A percentile compares a stretch with the other conserved stretches of the same genome.
phyloP scores from a whole-genome alignment of 2,329 filamentous ascomycete species.

The Diaporthe destruens region DNA sequence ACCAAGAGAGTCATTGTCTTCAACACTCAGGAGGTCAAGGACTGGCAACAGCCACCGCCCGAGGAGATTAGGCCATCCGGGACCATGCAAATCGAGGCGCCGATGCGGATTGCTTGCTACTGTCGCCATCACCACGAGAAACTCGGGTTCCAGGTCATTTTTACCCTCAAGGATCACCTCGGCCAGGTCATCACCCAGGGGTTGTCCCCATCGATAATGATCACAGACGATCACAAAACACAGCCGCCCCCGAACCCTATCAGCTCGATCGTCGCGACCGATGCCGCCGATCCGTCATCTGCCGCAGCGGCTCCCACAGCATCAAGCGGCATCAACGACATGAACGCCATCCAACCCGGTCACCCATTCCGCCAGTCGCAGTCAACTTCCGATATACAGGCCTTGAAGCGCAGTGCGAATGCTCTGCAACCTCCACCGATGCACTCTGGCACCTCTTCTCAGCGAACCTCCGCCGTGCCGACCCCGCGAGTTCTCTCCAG shows the following conservation, averaged over 20 bases:
- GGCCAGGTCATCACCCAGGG: constrained; percentile 85
- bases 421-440: constrained; percentile 28
- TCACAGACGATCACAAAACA: constrained; percentile 98
- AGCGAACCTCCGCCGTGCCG: constrained; percentile 55
- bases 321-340: constrained; percentile 45
- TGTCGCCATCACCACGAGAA: constrained; percentile 97
- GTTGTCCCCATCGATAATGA: constrained; percentile 91
- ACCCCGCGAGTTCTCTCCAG: constrained; percentile 76
- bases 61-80: constrained; percentile 63
- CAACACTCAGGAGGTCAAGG: constrained; percentile 88
- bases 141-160: constrained; percentile 90
- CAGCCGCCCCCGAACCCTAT: constrained; percentile 61
- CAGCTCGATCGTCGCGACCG: constrained; percentile 33
- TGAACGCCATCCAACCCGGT: constrained; percentile 52
- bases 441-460: constrained; percentile 44
- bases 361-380: constrained; percentile 68
- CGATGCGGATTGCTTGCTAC: constrained; percentile 97
- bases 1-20: constrained; percentile 88
- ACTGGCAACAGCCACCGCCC: constrained; percentile 75
- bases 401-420: constrained; percentile 59
- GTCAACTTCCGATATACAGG: constrained; percentile 73
- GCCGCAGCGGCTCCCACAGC: constrained; percentile 28
- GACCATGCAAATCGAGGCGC: constrained; percentile 83
- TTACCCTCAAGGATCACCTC: constrained; percentile 88
- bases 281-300: constrained; percentile 38